Percentiles rank a stretch among this genome's conserved stretches.
Conservation (phyloP, 1,284 basidiomycete species). For the Polyporus tsugae region DNA sequence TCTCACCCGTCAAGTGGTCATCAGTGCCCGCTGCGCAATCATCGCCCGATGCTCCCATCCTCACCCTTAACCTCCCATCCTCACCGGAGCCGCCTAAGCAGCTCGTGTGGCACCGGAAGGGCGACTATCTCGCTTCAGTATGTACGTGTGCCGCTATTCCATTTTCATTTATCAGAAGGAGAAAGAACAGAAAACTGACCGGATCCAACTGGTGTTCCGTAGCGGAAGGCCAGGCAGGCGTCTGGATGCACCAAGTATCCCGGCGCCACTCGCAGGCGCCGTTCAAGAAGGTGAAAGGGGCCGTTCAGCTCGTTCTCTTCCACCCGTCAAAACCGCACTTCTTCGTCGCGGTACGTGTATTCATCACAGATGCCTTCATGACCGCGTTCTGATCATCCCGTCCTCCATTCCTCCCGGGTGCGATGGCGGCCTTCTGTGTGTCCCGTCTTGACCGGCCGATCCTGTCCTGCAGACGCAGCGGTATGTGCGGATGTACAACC, state of each 20-base stretch:
- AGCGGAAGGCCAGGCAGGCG: slow-evolving; percentile 71
- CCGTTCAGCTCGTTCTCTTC: slow-evolving; percentile 92
- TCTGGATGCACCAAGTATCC: slow-evolving; percentile 96
- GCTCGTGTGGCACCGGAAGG: slow-evolving; percentile 92
- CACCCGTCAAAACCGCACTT: slow-evolving; percentile 95
- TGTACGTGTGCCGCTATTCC: slow-evolving; percentile 56
- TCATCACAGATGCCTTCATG: background rate
- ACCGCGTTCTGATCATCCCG: slow-evolving; percentile 3
- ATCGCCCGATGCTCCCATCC: slow-evolving; percentile 61
- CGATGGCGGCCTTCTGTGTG: slow-evolving; percentile 7
- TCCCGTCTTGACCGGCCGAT: background rate
- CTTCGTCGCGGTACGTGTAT: slow-evolving; percentile 88
- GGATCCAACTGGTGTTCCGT: slow-evolving; percentile 27
- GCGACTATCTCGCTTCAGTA: slow-evolving; percentile 96
- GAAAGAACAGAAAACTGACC: background rate
- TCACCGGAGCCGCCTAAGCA: slow-evolving; percentile 85
- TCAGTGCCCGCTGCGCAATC: slow-evolving; percentile 54
- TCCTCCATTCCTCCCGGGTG: slow-evolving; percentile 6
- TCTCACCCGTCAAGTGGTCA: slow-evolving; percentile 78
- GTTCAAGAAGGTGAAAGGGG: slow-evolving; percentile 93
- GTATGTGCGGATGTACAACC: slow-evolving; percentile 95
- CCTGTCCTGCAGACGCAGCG: slow-evolving; percentile 80
- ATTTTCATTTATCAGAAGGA: slow-evolving; percentile 28
- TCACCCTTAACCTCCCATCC: slow-evolving; percentile 67
- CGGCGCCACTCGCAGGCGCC: slow-evolving; percentile 97